Conservation (phyloP, 1,139 yeast species). For the Kazachstania sp. region DNA sequence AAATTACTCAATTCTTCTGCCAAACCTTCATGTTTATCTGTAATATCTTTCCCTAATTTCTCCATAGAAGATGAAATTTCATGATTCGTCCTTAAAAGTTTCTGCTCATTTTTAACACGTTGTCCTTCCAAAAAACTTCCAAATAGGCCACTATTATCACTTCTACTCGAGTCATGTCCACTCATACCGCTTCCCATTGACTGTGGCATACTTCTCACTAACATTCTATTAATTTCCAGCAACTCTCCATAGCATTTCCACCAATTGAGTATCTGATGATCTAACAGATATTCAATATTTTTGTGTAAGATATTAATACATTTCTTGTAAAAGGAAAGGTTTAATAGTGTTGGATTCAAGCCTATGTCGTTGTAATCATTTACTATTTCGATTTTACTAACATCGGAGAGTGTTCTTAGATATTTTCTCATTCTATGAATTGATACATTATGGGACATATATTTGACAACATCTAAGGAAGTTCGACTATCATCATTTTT, state of each 20-base stretch:
- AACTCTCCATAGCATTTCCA: slow-evolving; percentile 37
- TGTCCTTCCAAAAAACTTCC: slow-evolving; percentile 34
- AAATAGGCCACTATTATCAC: slow-evolving; percentile 14
- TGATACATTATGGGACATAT: not conserved
- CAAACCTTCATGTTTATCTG: slow-evolving; percentile 42
- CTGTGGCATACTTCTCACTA: slow-evolving; percentile 21
- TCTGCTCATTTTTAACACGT: slow-evolving; percentile 32
- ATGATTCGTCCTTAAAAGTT: slow-evolving; percentile 27
- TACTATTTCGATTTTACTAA: slow-evolving; percentile 1
- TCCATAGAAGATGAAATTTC: slow-evolving; percentile 12
- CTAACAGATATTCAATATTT: slow-evolving; percentile 36
- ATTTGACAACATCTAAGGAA: slow-evolving; percentile 6
- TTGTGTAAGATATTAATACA: slow-evolving; percentile 34
- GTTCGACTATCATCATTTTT: slow-evolving; percentile 4
- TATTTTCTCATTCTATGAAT: slow-evolving; percentile 1
- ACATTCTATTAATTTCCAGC: slow-evolving; percentile 27
- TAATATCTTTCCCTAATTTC: slow-evolving; percentile 16
- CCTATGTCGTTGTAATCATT: slow-evolving; percentile 2
- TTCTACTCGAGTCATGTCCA: not conserved
- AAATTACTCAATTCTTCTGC: slow-evolving; percentile 58
- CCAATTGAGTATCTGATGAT: slow-evolving; percentile 43
- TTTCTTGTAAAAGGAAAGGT: slow-evolving; percentile 18
- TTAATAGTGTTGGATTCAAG: slow-evolving; percentile 6
- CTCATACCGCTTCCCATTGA: not conserved
- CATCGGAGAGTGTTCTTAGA: not conserved